phyloP scores from a whole-genome alignment of 2,329 filamentous ascomycete genomes.

The Pseudocercospora eumusae region DNA sequence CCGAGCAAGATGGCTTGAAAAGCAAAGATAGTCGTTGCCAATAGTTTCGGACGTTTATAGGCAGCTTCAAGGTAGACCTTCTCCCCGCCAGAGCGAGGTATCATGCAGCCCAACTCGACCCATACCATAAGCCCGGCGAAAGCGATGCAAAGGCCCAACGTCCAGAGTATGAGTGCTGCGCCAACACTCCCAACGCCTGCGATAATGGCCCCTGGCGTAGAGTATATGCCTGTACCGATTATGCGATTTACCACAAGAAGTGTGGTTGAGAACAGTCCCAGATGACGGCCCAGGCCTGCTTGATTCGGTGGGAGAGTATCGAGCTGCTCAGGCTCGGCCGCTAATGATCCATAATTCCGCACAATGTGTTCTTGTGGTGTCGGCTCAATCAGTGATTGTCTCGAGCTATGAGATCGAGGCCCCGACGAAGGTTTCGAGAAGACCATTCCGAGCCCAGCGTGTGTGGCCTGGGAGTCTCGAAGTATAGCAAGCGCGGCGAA shows the following conservation, averaged over 20 bases:
- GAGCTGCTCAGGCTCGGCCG: not conserved
- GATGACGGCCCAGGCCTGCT: conserved; percentile 21
- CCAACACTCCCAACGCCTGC: conserved; percentile 60
- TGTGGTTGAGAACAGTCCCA: conserved; percentile 24
- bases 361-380: not conserved
- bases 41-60: conserved; percentile 63
- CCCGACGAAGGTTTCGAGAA: not conserved
- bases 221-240: conserved; percentile 24
- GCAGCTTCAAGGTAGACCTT: conserved; percentile 70
- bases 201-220: conserved; percentile 18
- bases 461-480: not conserved
- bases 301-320: not conserved
- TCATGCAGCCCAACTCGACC: conserved; percentile 63
- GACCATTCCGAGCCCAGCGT: not conserved
- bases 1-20: conserved; percentile 64
- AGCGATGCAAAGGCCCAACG: conserved; percentile 62
- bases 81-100: conserved; percentile 66
- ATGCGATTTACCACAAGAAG: conserved; percentile 24
- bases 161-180: conserved; percentile 64
- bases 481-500: not conserved
- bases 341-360: not conserved
- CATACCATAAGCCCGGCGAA: conserved; percentile 59
- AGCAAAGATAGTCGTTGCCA: conserved; percentile 66
- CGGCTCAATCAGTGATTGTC: not conserved
- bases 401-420: not conserved